Base-by-base conservation (phyloP, 495 filamentous ascomycete genomes). In the Melanomma pulvis-pyrius region DNA sequence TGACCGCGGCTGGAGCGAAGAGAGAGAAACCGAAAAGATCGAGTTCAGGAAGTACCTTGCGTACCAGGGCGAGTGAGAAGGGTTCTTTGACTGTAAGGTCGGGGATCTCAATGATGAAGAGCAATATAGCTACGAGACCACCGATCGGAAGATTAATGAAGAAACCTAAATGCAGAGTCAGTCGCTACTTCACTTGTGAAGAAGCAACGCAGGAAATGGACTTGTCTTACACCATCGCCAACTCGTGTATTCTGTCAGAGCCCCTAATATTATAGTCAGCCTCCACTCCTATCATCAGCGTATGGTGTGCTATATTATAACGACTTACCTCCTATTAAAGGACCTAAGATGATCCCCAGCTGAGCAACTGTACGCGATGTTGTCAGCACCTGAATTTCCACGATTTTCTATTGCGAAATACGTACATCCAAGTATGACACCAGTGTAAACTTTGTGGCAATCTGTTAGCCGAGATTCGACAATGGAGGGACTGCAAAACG, bases 61-160 rank as follows among this genome's bases (percentile, higher is more conserved):
- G 39, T 28, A 65, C 17, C 24, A 65, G 51, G 17, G 48, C 19
- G 21, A 30, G 22, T 15, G 48, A 46, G 39, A 61, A 67, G 9
- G 48, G 36, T 2, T 17, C 25, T 54, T 82, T 82, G 34, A 63
- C 48, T 3, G 69, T 75, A 17, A 79, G 65, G 61, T 81, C 71
- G 3, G 87, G 85, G 5, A 86, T 78, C 5, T 78, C 69, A 61
- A 84, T 69, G 62, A 86, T 76, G 28, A 80, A 54, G 19, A 86
- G 41, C 6, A 80, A 19, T 8, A 80, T 19, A 7, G 74, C 79
- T 1, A 81, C 78, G 13, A 85, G 53, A 3, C 65, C 84, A 15
- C 85, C 86, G 46, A 88, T 78, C 0, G 86, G 86, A 24, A 89
- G 78, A 69, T 88, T 90, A 59, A 90, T 87, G 67, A 88, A 88